A percentile compares a stretch with the other conserved stretches of the same genome.
These are phyloP conservation scores for Phaseolus coccineus DNA, from an alignment of 331 rosid species.

Conservation along the genomic window DNA sequence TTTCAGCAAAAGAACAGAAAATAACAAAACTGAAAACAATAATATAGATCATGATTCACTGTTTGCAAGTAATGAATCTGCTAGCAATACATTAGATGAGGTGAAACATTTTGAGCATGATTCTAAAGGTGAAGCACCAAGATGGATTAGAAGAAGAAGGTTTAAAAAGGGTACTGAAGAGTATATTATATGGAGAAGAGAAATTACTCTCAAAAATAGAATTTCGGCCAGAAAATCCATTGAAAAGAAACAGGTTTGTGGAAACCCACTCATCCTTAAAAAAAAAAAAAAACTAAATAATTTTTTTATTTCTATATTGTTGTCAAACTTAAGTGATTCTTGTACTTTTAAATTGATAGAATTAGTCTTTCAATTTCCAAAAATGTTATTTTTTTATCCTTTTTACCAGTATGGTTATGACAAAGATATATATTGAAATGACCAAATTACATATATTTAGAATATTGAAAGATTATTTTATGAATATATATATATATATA, in stretches of 20 bases:
- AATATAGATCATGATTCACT: not conserved
- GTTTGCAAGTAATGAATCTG: not conserved
- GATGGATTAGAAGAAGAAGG: slow-evolving; percentile 41
- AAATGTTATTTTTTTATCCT: too few species aligned
- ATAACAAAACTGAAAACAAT: not conserved
- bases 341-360: too few species aligned
- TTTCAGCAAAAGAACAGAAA: slow-evolving; percentile 23
- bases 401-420: too few species aligned
- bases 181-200: slow-evolving; percentile 1
- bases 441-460: too few species aligned
- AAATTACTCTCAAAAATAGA: slow-evolving; percentile 39
- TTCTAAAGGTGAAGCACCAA: not conserved
- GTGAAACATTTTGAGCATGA: not conserved
- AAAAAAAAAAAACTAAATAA: too few species aligned
- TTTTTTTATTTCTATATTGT: too few species aligned
- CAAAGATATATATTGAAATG: too few species aligned
- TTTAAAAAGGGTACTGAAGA: slow-evolving; percentile 32
- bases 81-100: not conserved
- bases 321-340: too few species aligned
- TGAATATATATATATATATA: too few species aligned
- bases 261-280: not conserved
- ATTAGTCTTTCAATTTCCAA: too few species aligned
- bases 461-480: too few species aligned
- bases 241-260: slow-evolving; percentile 40
- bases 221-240: slow-evolving; percentile 46